A percentile compares a stretch with the other conserved stretches of the same genome.
phyloP scores from a whole-genome alignment of 2,329 filamentous ascomycete species.

The Stagonosporopsis cucurbitacearum region DNA sequence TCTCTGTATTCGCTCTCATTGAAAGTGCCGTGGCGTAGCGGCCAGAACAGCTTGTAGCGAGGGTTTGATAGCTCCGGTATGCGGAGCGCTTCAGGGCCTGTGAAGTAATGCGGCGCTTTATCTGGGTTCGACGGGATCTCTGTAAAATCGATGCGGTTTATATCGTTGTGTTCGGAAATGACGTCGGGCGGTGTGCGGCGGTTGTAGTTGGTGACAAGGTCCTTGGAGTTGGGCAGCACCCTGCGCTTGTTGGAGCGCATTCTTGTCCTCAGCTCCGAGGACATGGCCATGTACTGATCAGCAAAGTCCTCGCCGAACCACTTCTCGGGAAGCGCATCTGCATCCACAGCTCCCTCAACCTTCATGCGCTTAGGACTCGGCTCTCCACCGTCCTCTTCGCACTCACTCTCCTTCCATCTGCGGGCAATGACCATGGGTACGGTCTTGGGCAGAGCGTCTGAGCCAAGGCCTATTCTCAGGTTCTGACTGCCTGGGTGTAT shows the following conservation, averaged over 20 bases:
- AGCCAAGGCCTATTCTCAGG: constrained; percentile 90
- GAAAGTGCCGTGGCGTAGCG: constrained; percentile 82
- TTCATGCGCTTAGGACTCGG: constrained; percentile 74
- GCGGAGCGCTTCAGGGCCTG: constrained; percentile 80
- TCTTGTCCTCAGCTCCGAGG: constrained; percentile 82
- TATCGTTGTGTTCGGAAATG: constrained; percentile 94
- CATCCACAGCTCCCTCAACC: constrained; percentile 66
- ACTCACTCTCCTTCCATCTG: constrained; percentile 78
- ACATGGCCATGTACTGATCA: constrained; percentile 77
- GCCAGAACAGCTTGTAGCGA: constrained; percentile 92
- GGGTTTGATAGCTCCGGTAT: constrained; percentile 89
- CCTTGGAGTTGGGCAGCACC: constrained; percentile 95
- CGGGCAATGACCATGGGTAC: constrained; percentile 91
- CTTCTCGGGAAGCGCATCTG: constrained; percentile 70
- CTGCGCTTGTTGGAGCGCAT: constrained; percentile 95
- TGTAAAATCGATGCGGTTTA: constrained; percentile 93
- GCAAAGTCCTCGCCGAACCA: constrained; percentile 82
- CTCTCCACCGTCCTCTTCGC: constrained; percentile 79
- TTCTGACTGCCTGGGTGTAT: constrained; percentile 97
- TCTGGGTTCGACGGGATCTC: constrained; percentile 68
- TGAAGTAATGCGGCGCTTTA: constrained; percentile 77
- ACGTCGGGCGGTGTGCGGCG: constrained; percentile 80
- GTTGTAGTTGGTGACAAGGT: constrained; percentile 94
- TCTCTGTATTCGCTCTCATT: constrained; percentile 89
- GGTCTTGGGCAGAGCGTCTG: constrained; percentile 91